Evolutionary conservation across 768 basidiomycete species (phyloP), one percentile per base, ranked within the genome.

Genomic region (Botryobasidium botryosum): DNA sequence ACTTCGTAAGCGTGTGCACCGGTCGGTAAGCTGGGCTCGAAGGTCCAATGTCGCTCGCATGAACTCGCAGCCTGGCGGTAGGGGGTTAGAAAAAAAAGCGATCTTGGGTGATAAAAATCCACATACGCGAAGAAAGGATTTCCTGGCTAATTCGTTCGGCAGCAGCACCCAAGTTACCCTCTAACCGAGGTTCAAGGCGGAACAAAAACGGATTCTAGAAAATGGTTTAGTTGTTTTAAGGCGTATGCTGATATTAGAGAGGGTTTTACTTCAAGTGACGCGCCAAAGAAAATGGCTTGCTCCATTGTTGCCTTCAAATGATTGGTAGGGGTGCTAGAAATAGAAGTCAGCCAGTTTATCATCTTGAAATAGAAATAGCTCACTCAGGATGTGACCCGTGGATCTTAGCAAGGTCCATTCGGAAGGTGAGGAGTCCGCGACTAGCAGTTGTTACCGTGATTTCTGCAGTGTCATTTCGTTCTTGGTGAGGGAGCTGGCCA

Each of bases 241-340:
- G 20, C 17, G 4, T 10, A 4, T 2, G 3, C 32, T n/a, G n/a
- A n/a, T n/a, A n/a, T 27, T n/a, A 42, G 10, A 5, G 32, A 23
- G 17, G 10, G 15, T 8, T 35, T 10, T 31, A 50, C 49, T 26
- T 50, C 47, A 20, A 23, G 20, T 24, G 23, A 40, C 13, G 49
- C 28, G n/a, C 49, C 49, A 39, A 49, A 50, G 41, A 50, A 50
- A 25, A 50, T 44, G 18, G 37, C 49, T 50, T 50, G 49, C 20
- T 50, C 49, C 6, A 50, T 21, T 13, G 47, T 50, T 7, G 49
- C 25, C 26, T 44, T 48, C 2, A 50, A 18, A 25, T 50, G 49
- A 29, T 50, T 41, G 6, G 48, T 48, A 2, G 48, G 47, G 5
- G 47, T 49, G 18, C 49, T 50, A 21, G 23, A 35, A 12, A 13